A percentile compares a stretch with the other conserved stretches of the same genome.
Conservation (phyloP, 2,329 filamentous ascomycete species). For the Acrodontium crateriforme region DNA sequence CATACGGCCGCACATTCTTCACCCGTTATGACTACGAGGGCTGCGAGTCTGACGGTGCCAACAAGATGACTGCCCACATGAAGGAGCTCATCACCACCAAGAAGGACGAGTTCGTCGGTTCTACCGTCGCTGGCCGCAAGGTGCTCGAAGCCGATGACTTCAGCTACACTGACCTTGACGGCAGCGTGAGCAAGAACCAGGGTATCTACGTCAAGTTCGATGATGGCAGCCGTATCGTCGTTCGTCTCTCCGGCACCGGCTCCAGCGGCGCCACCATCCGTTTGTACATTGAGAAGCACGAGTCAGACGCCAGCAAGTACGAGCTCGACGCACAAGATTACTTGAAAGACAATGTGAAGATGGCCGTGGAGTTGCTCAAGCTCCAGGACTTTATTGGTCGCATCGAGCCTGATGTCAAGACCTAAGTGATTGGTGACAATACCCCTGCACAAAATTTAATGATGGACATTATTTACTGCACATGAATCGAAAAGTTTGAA, state of each 20-base stretch:
- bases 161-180: conserved; percentile 96
- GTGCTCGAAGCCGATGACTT: conserved; percentile 89
- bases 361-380: conserved; percentile 74
- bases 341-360: conserved; percentile 74
- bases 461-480: too few relatives aligned
- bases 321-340: conserved; percentile 81
- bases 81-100: conserved; percentile 59
- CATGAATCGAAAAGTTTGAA: too few relatives aligned
- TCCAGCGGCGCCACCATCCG: conserved; percentile 93
- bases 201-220: conserved; percentile 91
- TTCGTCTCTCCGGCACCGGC: conserved; percentile 87
- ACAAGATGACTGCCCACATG: conserved; percentile 75
- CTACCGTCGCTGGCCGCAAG: conserved; percentile 66
- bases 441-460: too few relatives aligned
- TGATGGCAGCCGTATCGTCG: conserved; percentile 86
- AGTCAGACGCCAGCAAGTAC: conserved; percentile 64
- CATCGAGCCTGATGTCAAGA: conserved; percentile 92
- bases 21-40: conserved; percentile 98
- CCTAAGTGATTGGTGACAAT: too few relatives aligned
- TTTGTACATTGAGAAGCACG: conserved; percentile 94
- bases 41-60: conserved; percentile 79
- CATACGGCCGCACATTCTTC: conserved; percentile 96
- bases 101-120: conserved; percentile 65
- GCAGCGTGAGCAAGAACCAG: conserved; percentile 89
- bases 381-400: conserved; percentile 89